phyloP scores from a whole-genome alignment of 1,284 basidiomycete species.

The Cerrena zonata region DNA sequence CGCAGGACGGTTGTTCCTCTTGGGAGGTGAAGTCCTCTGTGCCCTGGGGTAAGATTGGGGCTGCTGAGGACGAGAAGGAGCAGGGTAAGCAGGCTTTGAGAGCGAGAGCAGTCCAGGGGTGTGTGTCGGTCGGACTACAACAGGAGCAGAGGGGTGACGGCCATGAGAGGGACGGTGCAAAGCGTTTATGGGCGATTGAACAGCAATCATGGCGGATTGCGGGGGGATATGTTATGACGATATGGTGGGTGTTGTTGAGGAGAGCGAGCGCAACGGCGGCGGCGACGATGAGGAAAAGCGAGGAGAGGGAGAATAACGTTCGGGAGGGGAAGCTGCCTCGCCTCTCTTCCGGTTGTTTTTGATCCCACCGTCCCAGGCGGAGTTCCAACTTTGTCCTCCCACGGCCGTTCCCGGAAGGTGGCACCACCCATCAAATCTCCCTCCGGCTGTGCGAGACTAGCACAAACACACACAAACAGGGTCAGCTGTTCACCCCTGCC shows the following conservation, averaged over 20 bases:
- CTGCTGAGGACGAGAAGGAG: slow-evolving; percentile 30
- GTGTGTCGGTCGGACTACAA: slow-evolving; percentile 63
- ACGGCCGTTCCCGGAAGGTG: background rate
- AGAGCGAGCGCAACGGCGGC: slow-evolving; percentile 25
- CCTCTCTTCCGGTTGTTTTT: background rate
- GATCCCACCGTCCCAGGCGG: background rate
- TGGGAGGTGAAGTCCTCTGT: slow-evolving; percentile 23
- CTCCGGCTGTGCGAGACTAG: background rate
- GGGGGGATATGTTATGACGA: slow-evolving; percentile 12
- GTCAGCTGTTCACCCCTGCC: background rate
- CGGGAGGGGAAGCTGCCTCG: slow-evolving; percentile 10
- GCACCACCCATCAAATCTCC: background rate
- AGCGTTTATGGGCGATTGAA: slow-evolving; percentile 47
- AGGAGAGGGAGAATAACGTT: slow-evolving; percentile 19
- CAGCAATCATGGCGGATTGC: slow-evolving; percentile 53
- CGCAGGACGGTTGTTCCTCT: slow-evolving; percentile 28
- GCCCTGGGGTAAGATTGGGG: slow-evolving; percentile 33
- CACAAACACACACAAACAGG: background rate
- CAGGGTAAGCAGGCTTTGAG: slow-evolving; percentile 47
- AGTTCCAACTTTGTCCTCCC: background rate
- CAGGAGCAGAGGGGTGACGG: slow-evolving; percentile 63
- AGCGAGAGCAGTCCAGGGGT: slow-evolving; percentile 67
- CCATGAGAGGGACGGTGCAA: slow-evolving; percentile 37
- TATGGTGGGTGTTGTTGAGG: slow-evolving; percentile 23
- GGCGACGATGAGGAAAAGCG: slow-evolving; percentile 18